Conservation (phyloP, 352 stramenopile genomes). For the Phytophthora meadii region DNA sequence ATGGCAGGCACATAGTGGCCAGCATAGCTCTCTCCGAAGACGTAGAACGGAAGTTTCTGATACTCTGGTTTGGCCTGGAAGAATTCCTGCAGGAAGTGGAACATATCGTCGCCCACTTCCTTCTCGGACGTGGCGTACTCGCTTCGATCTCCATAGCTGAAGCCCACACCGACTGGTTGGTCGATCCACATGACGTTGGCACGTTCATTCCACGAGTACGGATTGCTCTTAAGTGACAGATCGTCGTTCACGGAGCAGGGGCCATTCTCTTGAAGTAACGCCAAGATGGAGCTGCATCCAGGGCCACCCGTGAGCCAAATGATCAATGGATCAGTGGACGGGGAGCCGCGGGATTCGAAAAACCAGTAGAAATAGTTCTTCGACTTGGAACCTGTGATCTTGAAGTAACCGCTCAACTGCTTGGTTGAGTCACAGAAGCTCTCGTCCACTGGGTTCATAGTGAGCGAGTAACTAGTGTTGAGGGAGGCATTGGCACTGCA, state of each 20-base stretch:
- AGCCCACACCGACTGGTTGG: slow-evolving; percentile 95
- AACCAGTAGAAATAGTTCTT: slow-evolving; percentile 99
- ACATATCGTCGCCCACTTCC: slow-evolving; percentile 95
- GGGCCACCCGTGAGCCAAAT: slow-evolving; percentile 98
- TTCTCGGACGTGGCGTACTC: slow-evolving; percentile 92
- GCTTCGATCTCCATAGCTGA: slow-evolving; percentile 91
- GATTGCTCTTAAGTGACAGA: slow-evolving; percentile 87
- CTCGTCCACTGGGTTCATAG: slow-evolving; percentile 57
- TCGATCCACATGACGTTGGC: slow-evolving; percentile 98
- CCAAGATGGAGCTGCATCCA: slow-evolving; percentile 94
- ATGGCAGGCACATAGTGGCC: slow-evolving; percentile 95
- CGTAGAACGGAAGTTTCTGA: slow-evolving; percentile 90
- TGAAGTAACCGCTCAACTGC: slow-evolving; percentile 87
- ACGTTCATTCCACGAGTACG: slow-evolving; percentile 93
- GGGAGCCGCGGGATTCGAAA: slow-evolving; percentile 91
- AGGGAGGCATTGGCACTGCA: slow-evolving; percentile 5
- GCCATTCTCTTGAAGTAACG: slow-evolving; percentile 96
- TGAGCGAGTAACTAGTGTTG: slow-evolving; percentile 55
- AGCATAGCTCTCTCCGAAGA: slow-evolving; percentile 94
- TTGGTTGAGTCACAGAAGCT: slow-evolving; percentile 81
- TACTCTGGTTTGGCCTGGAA: slow-evolving; percentile 92
- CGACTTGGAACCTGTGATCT: slow-evolving; percentile 76
- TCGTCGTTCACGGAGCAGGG: slow-evolving; percentile 94
- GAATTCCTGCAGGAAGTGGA: slow-evolving; percentile 96
- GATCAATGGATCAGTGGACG: slow-evolving; percentile 92